These are phyloP conservation scores for Orobanche coerulescens DNA, from an alignment of 257 asterid species.

Conservation along the genomic window DNA sequence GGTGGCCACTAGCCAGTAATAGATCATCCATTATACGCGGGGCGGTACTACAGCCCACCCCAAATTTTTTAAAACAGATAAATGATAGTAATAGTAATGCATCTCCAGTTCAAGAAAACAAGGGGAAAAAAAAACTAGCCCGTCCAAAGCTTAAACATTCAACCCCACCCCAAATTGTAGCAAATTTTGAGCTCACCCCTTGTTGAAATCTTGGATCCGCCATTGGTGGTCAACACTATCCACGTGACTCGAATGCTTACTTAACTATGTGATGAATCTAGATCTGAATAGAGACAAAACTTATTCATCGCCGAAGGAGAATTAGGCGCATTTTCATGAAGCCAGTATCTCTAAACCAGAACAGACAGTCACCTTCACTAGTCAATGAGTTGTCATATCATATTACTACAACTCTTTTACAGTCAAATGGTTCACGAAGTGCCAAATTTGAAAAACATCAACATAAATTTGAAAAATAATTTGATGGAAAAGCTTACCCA, in stretches of 20 bases:
- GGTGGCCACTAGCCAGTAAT: no score
- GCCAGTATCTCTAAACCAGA: background rate
- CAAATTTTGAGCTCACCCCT: no score
- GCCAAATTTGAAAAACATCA: background rate
- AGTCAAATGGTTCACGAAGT: background rate
- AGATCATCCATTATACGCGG: no score
- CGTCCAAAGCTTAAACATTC: no score
- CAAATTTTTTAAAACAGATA: no score
- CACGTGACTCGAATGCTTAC: background rate
- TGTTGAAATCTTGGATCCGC: no score
- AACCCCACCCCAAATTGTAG: no score
- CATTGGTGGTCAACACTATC: background rate
- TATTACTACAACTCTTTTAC: background rate
- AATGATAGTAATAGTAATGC: no score
- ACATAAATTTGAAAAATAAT: no score
- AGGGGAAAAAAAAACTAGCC: no score
- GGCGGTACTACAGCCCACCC: no score
- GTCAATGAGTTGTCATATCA: background rate
- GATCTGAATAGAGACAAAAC: background rate
- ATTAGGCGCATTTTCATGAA: background rate
- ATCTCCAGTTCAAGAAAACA: no score
- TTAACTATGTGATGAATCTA: background rate
- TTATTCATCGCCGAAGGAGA: background rate
- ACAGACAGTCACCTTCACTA: background rate
- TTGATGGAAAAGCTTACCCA: slow-evolving; percentile 43